Conservation (phyloP, 2,329 filamentous ascomycete species). For the Pseudogymnoascus sp. region DNA sequence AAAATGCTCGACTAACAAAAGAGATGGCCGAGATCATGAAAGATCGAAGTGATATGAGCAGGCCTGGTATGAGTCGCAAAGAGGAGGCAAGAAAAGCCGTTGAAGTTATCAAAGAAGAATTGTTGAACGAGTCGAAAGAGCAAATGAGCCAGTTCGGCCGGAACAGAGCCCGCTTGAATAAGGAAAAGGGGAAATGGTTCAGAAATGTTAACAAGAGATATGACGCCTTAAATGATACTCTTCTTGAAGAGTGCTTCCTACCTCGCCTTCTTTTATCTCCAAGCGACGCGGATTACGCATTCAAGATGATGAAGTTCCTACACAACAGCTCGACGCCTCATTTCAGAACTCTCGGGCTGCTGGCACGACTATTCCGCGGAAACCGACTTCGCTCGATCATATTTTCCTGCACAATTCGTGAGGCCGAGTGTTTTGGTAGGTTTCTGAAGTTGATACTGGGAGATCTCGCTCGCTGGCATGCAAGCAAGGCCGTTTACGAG, state of each 20-base stretch:
- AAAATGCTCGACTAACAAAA: slow-evolving; percentile 59
- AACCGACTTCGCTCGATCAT: slow-evolving; percentile 75
- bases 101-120: slow-evolving; percentile 57
- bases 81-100: slow-evolving; percentile 62
- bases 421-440: slow-evolving; percentile 86
- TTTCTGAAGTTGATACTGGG: slow-evolving; percentile 77
- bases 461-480: slow-evolving; percentile 79
- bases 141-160: slow-evolving; percentile 60
- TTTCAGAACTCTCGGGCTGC: slow-evolving; percentile 77
- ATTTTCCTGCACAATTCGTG: slow-evolving; percentile 80
- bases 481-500: slow-evolving; percentile 66
- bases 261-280: slow-evolving; percentile 78
- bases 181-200: slow-evolving; percentile 76
- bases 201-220: slow-evolving; percentile 52
- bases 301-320: slow-evolving; percentile 76
- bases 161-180: slow-evolving; percentile 59
- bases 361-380: slow-evolving; percentile 75
- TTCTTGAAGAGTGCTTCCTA: slow-evolving; percentile 89
- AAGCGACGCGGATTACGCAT: slow-evolving; percentile 81
- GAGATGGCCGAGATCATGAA: slow-evolving; percentile 58
- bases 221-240: slow-evolving; percentile 60
- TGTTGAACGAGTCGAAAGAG: slow-evolving; percentile 64
- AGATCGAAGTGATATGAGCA: slow-evolving; percentile 65
- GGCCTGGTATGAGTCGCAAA: slow-evolving; percentile 55
- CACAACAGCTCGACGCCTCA: slow-evolving; percentile 77